Conservation (phyloP, 2,329 filamentous ascomycete genomes). For the Penicillium sp. region DNA sequence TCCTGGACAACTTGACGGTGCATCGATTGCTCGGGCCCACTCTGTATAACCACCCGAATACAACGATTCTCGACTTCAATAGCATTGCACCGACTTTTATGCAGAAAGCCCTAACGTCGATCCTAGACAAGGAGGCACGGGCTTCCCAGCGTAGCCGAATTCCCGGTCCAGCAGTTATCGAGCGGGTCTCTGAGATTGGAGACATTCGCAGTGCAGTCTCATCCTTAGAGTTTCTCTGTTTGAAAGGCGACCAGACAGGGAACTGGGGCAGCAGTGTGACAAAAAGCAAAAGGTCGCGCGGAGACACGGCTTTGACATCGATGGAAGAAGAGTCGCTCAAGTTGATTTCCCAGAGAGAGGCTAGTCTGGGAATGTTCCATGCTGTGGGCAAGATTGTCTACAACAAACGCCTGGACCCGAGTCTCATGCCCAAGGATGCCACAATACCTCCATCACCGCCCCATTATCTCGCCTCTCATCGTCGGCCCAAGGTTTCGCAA, state of each 20-base stretch:
- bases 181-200: slow-evolving; percentile 75
- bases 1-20: slow-evolving; percentile 86
- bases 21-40: slow-evolving; percentile 84
- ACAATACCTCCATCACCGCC: slow-evolving; percentile 55
- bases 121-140: slow-evolving; percentile 79
- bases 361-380: slow-evolving; percentile 90
- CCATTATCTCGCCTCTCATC: slow-evolving; percentile 53
- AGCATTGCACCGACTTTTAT: slow-evolving; percentile 81
- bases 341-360: slow-evolving; percentile 78
- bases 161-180: slow-evolving; percentile 73
- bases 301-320: slow-evolving; percentile 55
- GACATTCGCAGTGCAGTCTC: slow-evolving; percentile 92
- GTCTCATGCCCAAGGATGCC: slow-evolving; percentile 35
- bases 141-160: slow-evolving; percentile 70
- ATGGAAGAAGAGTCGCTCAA: slow-evolving; percentile 76
- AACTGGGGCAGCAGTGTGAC: slow-evolving; percentile 72
- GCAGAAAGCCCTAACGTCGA: slow-evolving; percentile 72
- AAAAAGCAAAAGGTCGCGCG: slow-evolving; percentile 60
- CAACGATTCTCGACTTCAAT: slow-evolving; percentile 86
- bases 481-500: slow-evolving; percentile 59
- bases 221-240: slow-evolving; percentile 83
- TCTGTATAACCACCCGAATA: slow-evolving; percentile 73
- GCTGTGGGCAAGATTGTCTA: slow-evolving; percentile 94
- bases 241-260: slow-evolving; percentile 70
- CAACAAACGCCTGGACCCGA: slow-evolving; percentile 72